Evolutionary conservation across 2,329 filamentous ascomycete genomes (phyloP).

Genomic region (Ceratocystis lukuohia): DNA sequence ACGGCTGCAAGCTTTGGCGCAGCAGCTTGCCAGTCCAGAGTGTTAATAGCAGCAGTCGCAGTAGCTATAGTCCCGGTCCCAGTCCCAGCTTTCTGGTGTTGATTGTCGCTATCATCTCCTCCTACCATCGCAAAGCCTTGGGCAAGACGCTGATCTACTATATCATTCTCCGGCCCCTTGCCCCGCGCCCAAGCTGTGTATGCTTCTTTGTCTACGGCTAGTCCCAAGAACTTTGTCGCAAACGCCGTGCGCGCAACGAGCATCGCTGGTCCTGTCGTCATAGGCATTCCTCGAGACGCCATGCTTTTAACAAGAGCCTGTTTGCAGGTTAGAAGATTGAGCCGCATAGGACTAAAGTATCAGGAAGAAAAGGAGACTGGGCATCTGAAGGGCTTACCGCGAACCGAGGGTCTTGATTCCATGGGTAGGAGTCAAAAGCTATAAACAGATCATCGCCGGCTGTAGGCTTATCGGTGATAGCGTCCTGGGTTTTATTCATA

Average conservation of each 20-base stretch:
- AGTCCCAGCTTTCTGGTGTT: conserved; percentile 6
- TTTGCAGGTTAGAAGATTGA: background rate
- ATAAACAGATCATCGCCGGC: conserved; percentile 37
- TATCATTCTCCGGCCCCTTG: conserved; percentile 25
- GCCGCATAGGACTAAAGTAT: too few relatives aligned
- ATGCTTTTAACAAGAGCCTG: conserved; percentile 28
- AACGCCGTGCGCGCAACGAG: conserved; percentile 50
- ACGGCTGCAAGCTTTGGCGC: conserved; percentile 37
- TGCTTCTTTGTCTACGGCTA: conserved; percentile 48
- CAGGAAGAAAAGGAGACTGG: background rate
- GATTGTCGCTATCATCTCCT: background rate
- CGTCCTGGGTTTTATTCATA: background rate
- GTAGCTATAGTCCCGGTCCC: conserved; percentile 12
- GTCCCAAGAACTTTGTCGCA: conserved; percentile 39
- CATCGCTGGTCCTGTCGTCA: conserved; percentile 29
- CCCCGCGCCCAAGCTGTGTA: conserved; percentile 52
- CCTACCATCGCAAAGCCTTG: conserved; percentile 17
- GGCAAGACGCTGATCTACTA: conserved; percentile 28
- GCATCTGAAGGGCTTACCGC: conserved; percentile 34
- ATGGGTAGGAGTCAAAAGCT: conserved; percentile 53
- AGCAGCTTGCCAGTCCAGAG: conserved; percentile 35
- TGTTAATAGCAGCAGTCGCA: background rate
- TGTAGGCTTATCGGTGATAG: conserved; percentile 15
- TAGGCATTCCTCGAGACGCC: conserved; percentile 38
- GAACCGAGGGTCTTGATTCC: conserved; percentile 55